These are phyloP conservation scores for Neurospora sp. DNA, from an alignment of 495 filamentous ascomycete species.

Conservation along the genomic window DNA sequence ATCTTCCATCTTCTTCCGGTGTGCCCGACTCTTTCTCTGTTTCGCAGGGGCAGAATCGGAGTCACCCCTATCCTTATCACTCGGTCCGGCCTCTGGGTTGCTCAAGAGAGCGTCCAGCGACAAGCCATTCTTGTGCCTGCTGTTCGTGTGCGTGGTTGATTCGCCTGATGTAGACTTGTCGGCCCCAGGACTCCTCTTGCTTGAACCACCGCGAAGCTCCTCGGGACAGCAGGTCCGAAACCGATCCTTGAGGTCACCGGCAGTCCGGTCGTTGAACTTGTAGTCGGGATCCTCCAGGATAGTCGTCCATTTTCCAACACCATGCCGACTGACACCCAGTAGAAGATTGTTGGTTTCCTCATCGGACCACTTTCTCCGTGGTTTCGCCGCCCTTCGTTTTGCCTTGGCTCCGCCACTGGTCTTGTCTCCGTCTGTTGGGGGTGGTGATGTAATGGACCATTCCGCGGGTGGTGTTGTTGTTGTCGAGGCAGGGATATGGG, in stretches of 20 bases:
- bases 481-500: constrained; percentile 1
- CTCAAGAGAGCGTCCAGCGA: constrained; percentile 39
- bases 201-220: constrained; percentile 31
- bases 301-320: constrained; percentile 79
- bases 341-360: constrained; percentile 72
- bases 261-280: constrained; percentile 62
- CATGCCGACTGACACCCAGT: constrained; percentile 67
- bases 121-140: constrained; percentile 25
- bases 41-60: constrained; percentile 16
- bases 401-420: constrained; percentile 22
- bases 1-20: constrained; percentile 45
- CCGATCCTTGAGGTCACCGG: constrained; percentile 78
- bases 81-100: constrained; percentile 24
- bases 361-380: constrained; percentile 64
- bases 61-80: constrained; percentile 6
- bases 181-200: constrained; percentile 14
- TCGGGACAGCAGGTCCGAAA: constrained; percentile 69
- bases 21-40: constrained; percentile 37
- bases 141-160: constrained; percentile 3
- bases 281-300: constrained; percentile 69
- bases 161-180: neutral
- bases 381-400: constrained; percentile 35
- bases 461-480: neutral
- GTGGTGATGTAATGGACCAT: neutral
- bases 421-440: constrained; percentile 6